Conservation (phyloP, 2,329 filamentous ascomycete genomes). For the Botrytis cinerea region DNA sequence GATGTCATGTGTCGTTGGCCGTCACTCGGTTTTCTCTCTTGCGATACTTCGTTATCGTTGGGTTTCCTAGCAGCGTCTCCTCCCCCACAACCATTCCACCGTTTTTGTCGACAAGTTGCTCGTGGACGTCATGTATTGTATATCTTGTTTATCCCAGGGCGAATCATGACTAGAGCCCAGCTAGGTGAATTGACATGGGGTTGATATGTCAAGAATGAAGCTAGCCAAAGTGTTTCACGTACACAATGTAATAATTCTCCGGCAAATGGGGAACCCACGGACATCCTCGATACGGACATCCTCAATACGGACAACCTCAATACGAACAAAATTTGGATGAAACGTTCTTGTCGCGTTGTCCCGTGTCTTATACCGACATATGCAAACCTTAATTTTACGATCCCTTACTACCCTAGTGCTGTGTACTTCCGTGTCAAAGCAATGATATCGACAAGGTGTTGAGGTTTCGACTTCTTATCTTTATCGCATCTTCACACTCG, state of each 20-base stretch:
- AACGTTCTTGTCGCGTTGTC: not conserved
- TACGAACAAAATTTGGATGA: not conserved
- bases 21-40: not conserved
- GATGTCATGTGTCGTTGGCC: not conserved
- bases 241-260: not conserved
- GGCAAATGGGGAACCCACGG: not conserved
- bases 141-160: not conserved
- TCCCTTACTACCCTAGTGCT: too few relatives aligned
- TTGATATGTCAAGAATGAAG: not conserved
- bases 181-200: not conserved
- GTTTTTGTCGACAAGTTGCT: not conserved
- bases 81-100: not conserved
- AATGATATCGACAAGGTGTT: slow-evolving; percentile 9
- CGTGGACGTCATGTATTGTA: not conserved
- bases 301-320: not conserved
- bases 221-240: not conserved
- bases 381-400: not conserved
- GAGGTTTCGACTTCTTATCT: slow-evolving; percentile 11
- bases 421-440: not conserved
- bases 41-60: not conserved
- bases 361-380: not conserved
- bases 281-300: not conserved
- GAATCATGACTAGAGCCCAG: not conserved
- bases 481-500: not conserved
- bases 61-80: not conserved